Conservation (phyloP, 371 early-diverging fungal genomes). For the Rhizomucor pusillus region DNA sequence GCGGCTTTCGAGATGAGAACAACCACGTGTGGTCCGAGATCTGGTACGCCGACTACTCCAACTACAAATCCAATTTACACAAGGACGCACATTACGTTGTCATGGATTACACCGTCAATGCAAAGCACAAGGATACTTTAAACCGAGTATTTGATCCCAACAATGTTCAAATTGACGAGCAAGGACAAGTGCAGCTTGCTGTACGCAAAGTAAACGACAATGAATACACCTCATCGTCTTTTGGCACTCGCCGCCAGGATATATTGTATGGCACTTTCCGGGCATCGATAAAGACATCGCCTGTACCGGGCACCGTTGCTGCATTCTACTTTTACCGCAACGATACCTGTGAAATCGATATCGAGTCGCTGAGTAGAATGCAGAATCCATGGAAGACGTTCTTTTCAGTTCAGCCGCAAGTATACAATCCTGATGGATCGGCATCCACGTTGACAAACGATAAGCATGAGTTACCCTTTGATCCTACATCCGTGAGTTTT, state of each 20-base stretch:
- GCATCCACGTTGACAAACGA: conserved; percentile 33
- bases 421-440: conserved; percentile 30
- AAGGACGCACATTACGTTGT: conserved; percentile 30
- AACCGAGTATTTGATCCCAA: conserved; percentile 30
- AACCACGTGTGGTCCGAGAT: conserved; percentile 27
- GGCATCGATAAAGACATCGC: conserved; percentile 26
- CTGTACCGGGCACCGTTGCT: conserved; percentile 38
- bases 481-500: conserved; percentile 27
- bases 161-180: conserved; percentile 24
- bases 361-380: conserved; percentile 34
- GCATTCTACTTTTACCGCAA: conserved; percentile 39
- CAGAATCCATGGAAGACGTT: conserved; percentile 32
- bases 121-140: conserved; percentile 26
- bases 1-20: conserved; percentile 42
- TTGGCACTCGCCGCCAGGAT: conserved; percentile 39
- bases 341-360: conserved; percentile 40
- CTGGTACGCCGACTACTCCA: conserved; percentile 38
- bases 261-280: conserved; percentile 46
- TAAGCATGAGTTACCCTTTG: conserved; percentile 20
- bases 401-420: conserved; percentile 41
- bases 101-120: conserved; percentile 33
- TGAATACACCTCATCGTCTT: conserved; percentile 21
- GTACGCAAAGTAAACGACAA: conserved; percentile 11
- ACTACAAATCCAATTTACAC: conserved; percentile 19
- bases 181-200: conserved; percentile 21